These are phyloP conservation scores for Sporothrix globosa DNA, from an alignment of 2,329 filamentous ascomycete species.

Conservation along the genomic window DNA sequence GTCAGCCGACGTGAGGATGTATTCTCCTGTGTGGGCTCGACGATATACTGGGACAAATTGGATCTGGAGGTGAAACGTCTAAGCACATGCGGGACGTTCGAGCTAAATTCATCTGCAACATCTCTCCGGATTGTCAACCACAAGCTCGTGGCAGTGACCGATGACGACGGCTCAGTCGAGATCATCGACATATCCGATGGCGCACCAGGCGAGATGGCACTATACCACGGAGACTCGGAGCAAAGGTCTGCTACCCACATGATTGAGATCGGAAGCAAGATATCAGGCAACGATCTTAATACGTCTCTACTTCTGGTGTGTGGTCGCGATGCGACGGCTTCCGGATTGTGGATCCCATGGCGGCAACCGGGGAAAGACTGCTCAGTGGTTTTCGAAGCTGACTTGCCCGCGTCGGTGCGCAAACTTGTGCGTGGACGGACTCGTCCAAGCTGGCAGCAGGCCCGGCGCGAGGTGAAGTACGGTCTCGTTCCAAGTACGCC, in stretches of 20 bases:
- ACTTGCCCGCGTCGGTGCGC: constrained; percentile 60
- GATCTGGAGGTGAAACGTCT: constrained; percentile 57
- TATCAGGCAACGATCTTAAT: constrained; percentile 33
- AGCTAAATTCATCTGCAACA: constrained; percentile 58
- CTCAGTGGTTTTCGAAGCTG: constrained; percentile 58
- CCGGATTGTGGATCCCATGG: constrained; percentile 57
- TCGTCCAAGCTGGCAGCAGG: constrained; percentile 55
- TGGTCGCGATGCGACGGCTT: constrained; percentile 52
- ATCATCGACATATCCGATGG: constrained; percentile 49
- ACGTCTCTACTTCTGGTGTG: constrained; percentile 54
- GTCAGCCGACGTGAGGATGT: constrained; percentile 59
- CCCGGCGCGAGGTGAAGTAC: constrained; percentile 45
- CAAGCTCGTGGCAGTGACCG: constrained; percentile 57
- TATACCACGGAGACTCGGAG: constrained; percentile 53
- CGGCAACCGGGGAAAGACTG: constrained; percentile 48
- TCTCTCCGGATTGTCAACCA: constrained; percentile 53
- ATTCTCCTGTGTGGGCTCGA: constrained; percentile 58
- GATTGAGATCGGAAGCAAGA: constrained; percentile 48
- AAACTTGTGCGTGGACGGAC: constrained; percentile 58
- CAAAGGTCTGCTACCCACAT: constrained; percentile 51
- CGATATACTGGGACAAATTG: constrained; percentile 60
- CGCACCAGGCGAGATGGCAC: constrained; percentile 43
- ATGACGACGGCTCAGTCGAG: constrained; percentile 56
- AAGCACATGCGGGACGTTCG: constrained; percentile 50
- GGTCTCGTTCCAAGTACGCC: constrained; percentile 49